Base-by-base conservation (phyloP, 768 basidiomycete genomes). In the Lentinula raphanica region DNA sequence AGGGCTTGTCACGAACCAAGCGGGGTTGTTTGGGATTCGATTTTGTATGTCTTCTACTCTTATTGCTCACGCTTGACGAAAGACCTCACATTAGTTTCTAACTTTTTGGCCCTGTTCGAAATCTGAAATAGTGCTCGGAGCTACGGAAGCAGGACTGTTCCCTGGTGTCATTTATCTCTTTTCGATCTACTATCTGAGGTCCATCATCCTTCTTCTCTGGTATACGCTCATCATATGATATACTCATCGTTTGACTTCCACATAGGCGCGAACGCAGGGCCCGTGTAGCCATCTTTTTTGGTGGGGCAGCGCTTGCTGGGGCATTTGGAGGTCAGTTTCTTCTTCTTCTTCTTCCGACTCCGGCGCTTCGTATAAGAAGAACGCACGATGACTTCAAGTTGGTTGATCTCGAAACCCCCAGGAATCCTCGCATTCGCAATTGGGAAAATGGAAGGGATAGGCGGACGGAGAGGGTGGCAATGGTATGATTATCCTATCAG, bases 201-300 rank as follows among this genome's bases (percentile, higher is more conserved):
- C 60, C 49, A 63, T 54, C 9, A n/a, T n/a, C n/a, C n/a, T n/a
- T n/a, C n/a, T n/a, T n/a, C n/a, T n/a, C n/a, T n/a, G n/a, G n/a
- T 35, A 29, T 23, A 29, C 21, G 27, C 36, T 17, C 48, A 40
- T n/a, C n/a, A n/a, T n/a, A 32, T 29, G 8, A 45, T 48, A 59
- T 42, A 59, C 56, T n/a, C 12, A n/a, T 19, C 56, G 49, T 13
- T 40, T 17, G n/a, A n/a, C n/a, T n/a, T n/a, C n/a, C n/a, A n/a
- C n/a, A n/a, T 56, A 84, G 86, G 40, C 76, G 74, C 35, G 80
- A 86, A 64, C 79, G 83, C 1, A 81, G 82, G 60, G 80, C 79
- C 75, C 76, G 86, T 50, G 81, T 86, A 5, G 81, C 82, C 0
- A 73, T 87, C 39, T 84, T 85, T 68, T 84, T 86, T 59, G 81